A percentile compares a stretch with the other conserved stretches of the same genome.
phyloP scores from a whole-genome alignment of 208 protist genomes.

The Leishmania turanica region DNA sequence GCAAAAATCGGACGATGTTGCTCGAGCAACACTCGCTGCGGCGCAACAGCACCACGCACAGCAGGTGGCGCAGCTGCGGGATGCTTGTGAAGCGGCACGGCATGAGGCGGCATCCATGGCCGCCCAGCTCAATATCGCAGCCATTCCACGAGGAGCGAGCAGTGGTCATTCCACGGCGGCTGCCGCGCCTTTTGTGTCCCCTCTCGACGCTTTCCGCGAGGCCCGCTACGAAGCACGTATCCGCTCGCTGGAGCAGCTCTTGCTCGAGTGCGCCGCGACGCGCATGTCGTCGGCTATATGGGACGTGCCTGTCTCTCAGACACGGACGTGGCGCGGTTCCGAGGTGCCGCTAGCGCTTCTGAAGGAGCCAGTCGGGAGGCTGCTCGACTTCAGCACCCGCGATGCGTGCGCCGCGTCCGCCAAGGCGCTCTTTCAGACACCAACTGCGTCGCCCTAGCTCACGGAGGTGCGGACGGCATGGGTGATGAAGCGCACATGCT shows the following conservation, averaged over 20 bases:
- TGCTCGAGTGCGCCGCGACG: conserved; percentile 6
- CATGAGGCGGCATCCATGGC: neutral
- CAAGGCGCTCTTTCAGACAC: conserved; percentile 29
- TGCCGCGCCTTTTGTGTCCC: neutral
- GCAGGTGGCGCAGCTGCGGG: conserved; percentile 13
- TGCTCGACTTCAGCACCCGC: conserved; percentile 52
- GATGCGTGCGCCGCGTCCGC: conserved; percentile 27
- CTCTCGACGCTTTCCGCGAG: conserved; percentile 8
- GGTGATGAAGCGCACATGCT: neutral
- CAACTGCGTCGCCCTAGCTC: neutral
- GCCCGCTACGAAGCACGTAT: conserved; percentile 14
- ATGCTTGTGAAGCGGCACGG: conserved; percentile 16
- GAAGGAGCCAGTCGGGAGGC: neutral
- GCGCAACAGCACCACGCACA: conserved; percentile 3
- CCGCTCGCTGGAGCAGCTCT: conserved; percentile 13
- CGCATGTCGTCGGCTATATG: conserved; percentile 10
- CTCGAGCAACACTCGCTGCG: neutral
- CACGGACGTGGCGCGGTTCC: neutral
- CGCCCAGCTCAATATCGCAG: neutral
- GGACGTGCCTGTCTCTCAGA: neutral
- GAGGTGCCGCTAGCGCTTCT: neutral
- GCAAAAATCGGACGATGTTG: conserved; percentile 5
- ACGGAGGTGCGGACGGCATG: neutral
- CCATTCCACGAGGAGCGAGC: neutral
- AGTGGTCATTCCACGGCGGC: neutral